These are phyloP conservation scores for Clarireedia monteithiana DNA, from an alignment of 2,329 filamentous ascomycete genomes.

Conservation along the genomic window DNA sequence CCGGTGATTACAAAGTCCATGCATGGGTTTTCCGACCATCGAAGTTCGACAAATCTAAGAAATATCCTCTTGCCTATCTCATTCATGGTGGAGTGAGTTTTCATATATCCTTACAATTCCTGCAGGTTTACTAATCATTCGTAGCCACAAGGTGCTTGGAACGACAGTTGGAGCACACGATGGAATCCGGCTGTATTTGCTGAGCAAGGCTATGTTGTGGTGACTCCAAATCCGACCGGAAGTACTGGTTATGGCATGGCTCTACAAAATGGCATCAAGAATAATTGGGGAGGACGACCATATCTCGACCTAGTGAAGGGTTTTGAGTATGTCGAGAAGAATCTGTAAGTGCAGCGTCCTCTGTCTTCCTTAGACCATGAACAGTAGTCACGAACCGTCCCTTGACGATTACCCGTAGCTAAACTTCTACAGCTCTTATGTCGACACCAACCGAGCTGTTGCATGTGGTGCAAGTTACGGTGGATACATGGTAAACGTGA, in stretches of 20 bases:
- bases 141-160: conserved; percentile 29
- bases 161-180: conserved; percentile 47
- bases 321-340: conserved; percentile 63
- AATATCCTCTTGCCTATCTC: conserved; percentile 70
- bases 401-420: not conserved
- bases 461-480: conserved; percentile 70
- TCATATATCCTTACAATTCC: no score
- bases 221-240: conserved; percentile 77
- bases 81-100: conserved; percentile 62
- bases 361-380: not conserved
- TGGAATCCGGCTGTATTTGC: conserved; percentile 86
- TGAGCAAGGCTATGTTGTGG: conserved; percentile 78
- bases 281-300: conserved; percentile 78
- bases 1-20: conserved; percentile 53
- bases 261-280: conserved; percentile 67
- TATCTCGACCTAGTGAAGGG: conserved; percentile 76
- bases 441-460: conserved; percentile 63
- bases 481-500: conserved; percentile 64
- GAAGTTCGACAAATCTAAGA: conserved; percentile 58
- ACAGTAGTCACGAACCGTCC: no score
- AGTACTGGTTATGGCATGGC: conserved; percentile 76
- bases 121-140: not conserved
- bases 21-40: conserved; percentile 58
- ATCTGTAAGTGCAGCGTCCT: conserved; percentile 36
- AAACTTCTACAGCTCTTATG: conserved; percentile 34